Conservation (phyloP, 169 alveolate species). For the Plasmodium vivax region DNA sequence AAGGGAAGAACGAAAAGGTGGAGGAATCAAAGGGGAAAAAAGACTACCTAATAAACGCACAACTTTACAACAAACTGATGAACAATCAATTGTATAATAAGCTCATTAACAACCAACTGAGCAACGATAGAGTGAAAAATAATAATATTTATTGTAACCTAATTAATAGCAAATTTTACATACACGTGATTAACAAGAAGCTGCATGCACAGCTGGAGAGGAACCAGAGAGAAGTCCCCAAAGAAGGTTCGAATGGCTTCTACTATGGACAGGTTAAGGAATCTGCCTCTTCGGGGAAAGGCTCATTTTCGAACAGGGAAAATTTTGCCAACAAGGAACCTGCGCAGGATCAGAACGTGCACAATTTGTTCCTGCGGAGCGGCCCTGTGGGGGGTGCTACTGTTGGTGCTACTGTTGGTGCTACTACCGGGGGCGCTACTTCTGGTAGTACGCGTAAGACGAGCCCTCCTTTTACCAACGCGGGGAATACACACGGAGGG, state of each 20-base stretch:
- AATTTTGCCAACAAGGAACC: neutral
- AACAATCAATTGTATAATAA: constrained; percentile 12
- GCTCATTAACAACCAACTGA: constrained; percentile 9
- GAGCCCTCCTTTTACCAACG: neutral
- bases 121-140: neutral
- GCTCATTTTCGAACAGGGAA: neutral
- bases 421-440: neutral
- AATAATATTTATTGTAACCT: neutral
- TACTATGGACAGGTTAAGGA: neutral
- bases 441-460: neutral
- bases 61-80: constrained; percentile 1
- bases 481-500: neutral
- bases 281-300: neutral
- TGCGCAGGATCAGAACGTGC: neutral
- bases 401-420: neutral
- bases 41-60: constrained; percentile 6
- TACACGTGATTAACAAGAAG: neutral
- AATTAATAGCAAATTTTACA: constrained; percentile 17
- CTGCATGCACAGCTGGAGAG: neutral
- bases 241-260: neutral
- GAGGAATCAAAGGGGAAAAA: neutral
- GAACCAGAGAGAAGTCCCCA: neutral
- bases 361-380: neutral
- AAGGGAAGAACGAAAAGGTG: neutral
- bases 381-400: neutral